Evolutionary conservation across 225 moss, liverwort and hornwort species (phyloP), one percentile per base, ranked within the genome.

Genomic region (Climacium dendroides): DNA sequence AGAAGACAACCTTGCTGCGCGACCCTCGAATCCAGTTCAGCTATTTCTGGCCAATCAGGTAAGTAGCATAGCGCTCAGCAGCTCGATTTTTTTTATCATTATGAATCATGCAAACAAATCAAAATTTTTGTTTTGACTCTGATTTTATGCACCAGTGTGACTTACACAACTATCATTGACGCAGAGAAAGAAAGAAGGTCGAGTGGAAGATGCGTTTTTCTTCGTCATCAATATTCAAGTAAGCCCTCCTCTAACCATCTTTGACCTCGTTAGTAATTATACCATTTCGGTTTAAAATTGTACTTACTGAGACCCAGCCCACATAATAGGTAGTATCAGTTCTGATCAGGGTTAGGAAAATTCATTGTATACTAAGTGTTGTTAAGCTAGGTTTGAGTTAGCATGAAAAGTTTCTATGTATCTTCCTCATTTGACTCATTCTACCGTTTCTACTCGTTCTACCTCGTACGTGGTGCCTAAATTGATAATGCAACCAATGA

Each of bases 191-290:
- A 92, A 86, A 87, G 91, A 82, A 77, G 89, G 88, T 34, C 93
- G 61, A 89, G 80, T 89, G 37, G 89, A 90, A 25, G 82, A 92
- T 81, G 89, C 92, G 28, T 97, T 92, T 83, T 99, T 99, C 85
- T 97, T 97, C 78, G 80, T 99, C 54, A 92, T 99, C 89, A 99
- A 99, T 69, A 91, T 99, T 77, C 98, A 98, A 94, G 98, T 98
- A 76, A 88, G 92, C 85, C 78, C 69, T 67, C 20, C 54, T 79
- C 13, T n/a, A 52, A 32, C 35, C 60, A 9, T 80, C 32, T 83
- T 58, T 30, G 48, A 34, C 35, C 75, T 37, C 50, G 3, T 81
- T 48, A 55, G 23, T 74, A 24, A 55, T 45, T n/a, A 39, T 15
- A 50, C 8, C 48, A 48, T 19, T 67, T 70, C 19, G 30, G 47